phyloP scores from a whole-genome alignment of 1,139 yeast species.

The Saccharomyces hybrid region DNA sequence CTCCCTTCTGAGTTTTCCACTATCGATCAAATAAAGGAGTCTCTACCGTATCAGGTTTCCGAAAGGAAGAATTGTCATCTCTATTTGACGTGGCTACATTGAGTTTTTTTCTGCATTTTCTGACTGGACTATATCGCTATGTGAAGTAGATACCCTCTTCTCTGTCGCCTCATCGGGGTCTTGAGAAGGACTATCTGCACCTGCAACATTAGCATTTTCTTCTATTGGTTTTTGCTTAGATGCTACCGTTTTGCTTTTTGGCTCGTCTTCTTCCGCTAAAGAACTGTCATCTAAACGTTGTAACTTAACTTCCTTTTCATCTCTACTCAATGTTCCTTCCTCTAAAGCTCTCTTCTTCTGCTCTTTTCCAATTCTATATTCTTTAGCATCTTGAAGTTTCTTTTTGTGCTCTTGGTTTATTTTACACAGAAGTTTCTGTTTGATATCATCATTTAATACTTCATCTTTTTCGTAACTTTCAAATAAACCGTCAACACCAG shows the following conservation, averaged over 20 bases:
- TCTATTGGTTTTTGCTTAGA: background rate
- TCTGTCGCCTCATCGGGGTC: background rate
- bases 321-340: slow-evolving; percentile 3
- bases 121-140: background rate
- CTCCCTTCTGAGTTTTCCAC: background rate
- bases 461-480: slow-evolving; percentile 6
- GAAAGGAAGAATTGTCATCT: background rate
- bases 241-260: background rate
- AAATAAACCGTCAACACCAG: slow-evolving; percentile 25
- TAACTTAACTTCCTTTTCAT: background rate
- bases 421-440: slow-evolving; percentile 6
- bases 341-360: slow-evolving; percentile 13
- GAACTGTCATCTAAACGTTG: background rate
- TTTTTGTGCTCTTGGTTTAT: slow-evolving; percentile 13
- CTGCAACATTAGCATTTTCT: background rate
- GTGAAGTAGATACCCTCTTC: background rate
- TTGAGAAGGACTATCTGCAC: background rate
- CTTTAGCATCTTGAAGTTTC: slow-evolving; percentile 19
- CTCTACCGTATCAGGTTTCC: background rate
- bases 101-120: background rate
- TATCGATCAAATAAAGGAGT: background rate
- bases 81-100: background rate
- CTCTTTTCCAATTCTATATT: slow-evolving; percentile 13
- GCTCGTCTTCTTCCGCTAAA: background rate
- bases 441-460: slow-evolving; percentile 6